Base-by-base conservation (phyloP, 2,329 filamentous ascomycete genomes). In the Aureobasidium pullulans region DNA sequence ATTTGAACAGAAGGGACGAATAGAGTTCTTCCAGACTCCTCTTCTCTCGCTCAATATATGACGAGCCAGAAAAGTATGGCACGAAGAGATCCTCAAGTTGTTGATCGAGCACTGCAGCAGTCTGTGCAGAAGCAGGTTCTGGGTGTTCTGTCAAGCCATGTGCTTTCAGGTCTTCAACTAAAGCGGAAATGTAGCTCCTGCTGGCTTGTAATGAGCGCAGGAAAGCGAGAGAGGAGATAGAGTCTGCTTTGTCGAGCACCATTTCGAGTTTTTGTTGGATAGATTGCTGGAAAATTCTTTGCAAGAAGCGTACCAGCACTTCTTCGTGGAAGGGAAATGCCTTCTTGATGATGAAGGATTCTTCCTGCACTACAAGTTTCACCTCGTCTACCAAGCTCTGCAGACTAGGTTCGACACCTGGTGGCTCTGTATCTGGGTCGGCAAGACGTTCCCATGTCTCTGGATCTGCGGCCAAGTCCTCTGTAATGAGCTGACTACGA, bases 281-380 rank as follows among this genome's bases (percentile, higher is more conserved):
- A 15, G 93, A 97, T 73, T 99, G 94, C 70, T 99, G 94, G 69
- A 99, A 99, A 10, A 99, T 88, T 65, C 94, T 84, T 73, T 99
- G 94, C 54, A 99, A 81, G 67, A 99, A 99, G 67, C 93, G 93
- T 64, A 86, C 86, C 53, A 99, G 77, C 1, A 99, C 94, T 61
- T 93, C 92, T 67, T 99, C 94, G 66, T 96, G 93, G 72, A 92
- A 96, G 0, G 94, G 94, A 69, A 99, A 99, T 0, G 94, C 93
- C 54, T 91, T 85, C 73, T 94, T 96, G 72, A 99, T 97, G 71
- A 96, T 96, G 65, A 90, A 89, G 9, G 93, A 96, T 70, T 99
- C 94, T 68, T 97, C 93, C 71, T 97, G 93, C 74, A 97, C 91
- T 47, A 96, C 90, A 47, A 96, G 87, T 72, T 88, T 90, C 67